phyloP scores from a whole-genome alignment of 345 rosid genomes.

The Syzygium aqueum region DNA sequence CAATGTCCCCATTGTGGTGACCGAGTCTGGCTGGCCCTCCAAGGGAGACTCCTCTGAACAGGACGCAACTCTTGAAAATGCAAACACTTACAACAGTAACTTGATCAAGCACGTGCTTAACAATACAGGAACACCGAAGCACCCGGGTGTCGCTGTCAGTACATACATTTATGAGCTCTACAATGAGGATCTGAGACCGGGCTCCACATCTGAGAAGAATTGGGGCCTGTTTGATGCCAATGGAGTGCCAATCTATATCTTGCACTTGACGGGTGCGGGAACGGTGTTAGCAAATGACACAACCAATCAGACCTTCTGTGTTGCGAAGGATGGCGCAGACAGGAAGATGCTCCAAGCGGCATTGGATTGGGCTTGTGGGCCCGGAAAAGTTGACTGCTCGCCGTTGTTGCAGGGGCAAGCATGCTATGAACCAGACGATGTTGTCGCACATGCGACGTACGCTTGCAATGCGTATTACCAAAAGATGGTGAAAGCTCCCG shows the following conservation, averaged over 20 bases:
- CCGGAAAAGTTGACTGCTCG: slow-evolving; percentile 93
- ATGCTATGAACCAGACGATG: slow-evolving; percentile 82
- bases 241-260: slow-evolving; percentile 55
- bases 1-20: slow-evolving; percentile 68
- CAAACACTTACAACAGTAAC: slow-evolving; percentile 90
- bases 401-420: slow-evolving; percentile 65
- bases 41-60: slow-evolving; percentile 70
- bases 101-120: slow-evolving; percentile 81
- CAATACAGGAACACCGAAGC: slow-evolving; percentile 93
- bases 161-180: slow-evolving; percentile 93
- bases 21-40: slow-evolving; percentile 96
- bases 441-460: slow-evolving; percentile 62
- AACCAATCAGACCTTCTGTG: slow-evolving; percentile 92
- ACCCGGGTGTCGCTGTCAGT: slow-evolving; percentile 60
- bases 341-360: slow-evolving; percentile 93
- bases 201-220: slow-evolving; percentile 68
- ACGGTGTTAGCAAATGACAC: slow-evolving; percentile 82
- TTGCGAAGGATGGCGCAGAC: slow-evolving; percentile 64
- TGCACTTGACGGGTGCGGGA: slow-evolving; percentile 83
- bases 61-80: slow-evolving; percentile 73
- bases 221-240: slow-evolving; percentile 87
- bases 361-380: slow-evolving; percentile 99
- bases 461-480: slow-evolving; percentile 95
- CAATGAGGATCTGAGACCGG: slow-evolving; percentile 79
- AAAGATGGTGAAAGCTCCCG: slow-evolving; percentile 54